These are phyloP conservation scores for Homolaphlyctis polyrhiza DNA, from an alignment of 371 early-diverging fungal species.

Conservation along the genomic window DNA sequence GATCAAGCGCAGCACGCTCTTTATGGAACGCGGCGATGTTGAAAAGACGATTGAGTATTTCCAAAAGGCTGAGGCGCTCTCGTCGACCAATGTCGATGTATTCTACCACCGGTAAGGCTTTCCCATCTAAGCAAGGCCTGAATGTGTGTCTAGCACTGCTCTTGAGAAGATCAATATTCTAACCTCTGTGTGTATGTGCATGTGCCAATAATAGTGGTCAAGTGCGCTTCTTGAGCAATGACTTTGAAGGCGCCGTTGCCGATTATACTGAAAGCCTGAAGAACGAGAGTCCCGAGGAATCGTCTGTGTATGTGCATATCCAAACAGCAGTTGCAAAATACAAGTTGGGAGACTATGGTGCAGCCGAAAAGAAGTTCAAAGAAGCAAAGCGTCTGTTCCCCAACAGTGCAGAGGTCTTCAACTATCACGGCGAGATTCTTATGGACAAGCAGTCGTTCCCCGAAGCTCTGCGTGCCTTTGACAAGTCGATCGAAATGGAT, in stretches of 20 bases:
- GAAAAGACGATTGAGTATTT: constrained; percentile 62
- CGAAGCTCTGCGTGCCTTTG: constrained; percentile 71
- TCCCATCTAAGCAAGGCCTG: background rate
- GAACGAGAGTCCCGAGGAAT: constrained; percentile 71
- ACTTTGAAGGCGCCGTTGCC: constrained; percentile 71
- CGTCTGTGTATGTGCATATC: constrained; percentile 87
- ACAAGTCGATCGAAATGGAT: constrained; percentile 68
- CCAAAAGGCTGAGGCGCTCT: constrained; percentile 60
- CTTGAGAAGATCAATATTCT: too few species aligned
- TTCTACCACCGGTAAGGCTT: constrained; percentile 63
- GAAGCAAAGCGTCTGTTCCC: constrained; percentile 75
- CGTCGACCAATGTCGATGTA: constrained; percentile 67
- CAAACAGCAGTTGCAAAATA: constrained; percentile 93
- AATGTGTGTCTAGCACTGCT: background rate
- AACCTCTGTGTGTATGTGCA: too few species aligned
- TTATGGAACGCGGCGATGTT: constrained; percentile 74
- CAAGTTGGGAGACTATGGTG: constrained; percentile 71
- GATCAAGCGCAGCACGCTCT: constrained; percentile 84
- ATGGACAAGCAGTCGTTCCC: constrained; percentile 78
- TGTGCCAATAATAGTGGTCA: constrained; percentile 30
- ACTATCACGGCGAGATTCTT: constrained; percentile 94
- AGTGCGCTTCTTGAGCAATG: constrained; percentile 50
- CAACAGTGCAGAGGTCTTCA: constrained; percentile 81
- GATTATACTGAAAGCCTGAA: constrained; percentile 77
- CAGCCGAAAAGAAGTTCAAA: constrained; percentile 74